These are phyloP conservation scores for Aspergillus sp. DNA, from an alignment of 2,329 filamentous ascomycete species.

Conservation along the genomic window DNA sequence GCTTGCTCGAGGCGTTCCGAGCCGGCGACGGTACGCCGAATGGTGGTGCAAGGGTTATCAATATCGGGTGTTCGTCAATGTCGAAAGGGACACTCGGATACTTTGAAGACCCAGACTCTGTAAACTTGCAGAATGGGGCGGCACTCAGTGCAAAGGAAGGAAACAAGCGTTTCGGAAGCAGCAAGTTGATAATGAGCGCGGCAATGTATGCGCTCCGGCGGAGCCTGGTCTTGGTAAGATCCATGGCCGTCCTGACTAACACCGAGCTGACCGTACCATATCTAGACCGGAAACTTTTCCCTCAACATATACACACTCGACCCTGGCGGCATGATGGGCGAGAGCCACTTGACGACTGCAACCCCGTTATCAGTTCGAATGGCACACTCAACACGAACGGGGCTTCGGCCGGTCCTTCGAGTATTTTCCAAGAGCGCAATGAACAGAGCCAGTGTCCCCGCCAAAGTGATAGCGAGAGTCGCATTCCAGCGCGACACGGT, in stretches of 20 bases:
- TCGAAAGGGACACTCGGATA: conserved; percentile 38
- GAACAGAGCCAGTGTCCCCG: conserved; percentile 41
- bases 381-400: conserved; percentile 37
- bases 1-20: conserved; percentile 42
- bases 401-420: conserved; percentile 38
- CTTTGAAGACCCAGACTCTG: conserved; percentile 33
- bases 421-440: conserved; percentile 42
- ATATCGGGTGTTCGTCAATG: conserved; percentile 40
- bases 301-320: conserved; percentile 44
- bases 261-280: conserved; percentile 13
- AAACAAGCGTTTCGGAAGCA: conserved; percentile 38
- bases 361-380: conserved; percentile 36
- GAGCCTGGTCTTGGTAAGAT: conserved; percentile 40
- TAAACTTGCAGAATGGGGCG: conserved; percentile 27
- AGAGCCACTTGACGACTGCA: conserved; percentile 29
- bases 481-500: conserved; percentile 38
- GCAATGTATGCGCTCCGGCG: conserved; percentile 44
- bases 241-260: not conserved
- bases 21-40: conserved; percentile 37
- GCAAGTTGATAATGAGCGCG: conserved; percentile 40
- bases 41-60: conserved; percentile 40
- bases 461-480: conserved; percentile 40
- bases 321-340: conserved; percentile 36
- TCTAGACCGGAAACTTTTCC: conserved; percentile 38
- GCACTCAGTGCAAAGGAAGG: conserved; percentile 36